These are phyloP conservation scores for Bertia moriformis DNA, from an alignment of 2,329 filamentous ascomycete genomes.

Conservation along the genomic window DNA sequence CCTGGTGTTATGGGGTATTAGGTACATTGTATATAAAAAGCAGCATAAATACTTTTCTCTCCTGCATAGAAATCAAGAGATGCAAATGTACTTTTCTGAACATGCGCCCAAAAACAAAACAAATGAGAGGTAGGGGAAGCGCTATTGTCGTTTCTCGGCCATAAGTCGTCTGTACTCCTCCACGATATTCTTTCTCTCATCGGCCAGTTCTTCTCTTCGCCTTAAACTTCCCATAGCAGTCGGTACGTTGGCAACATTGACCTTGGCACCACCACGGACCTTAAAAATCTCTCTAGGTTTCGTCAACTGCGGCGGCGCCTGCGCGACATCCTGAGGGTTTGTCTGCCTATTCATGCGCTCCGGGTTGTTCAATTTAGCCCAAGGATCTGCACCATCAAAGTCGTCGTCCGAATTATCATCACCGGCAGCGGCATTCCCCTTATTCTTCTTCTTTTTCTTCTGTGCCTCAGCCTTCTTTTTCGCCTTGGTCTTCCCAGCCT, in stretches of 20 bases:
- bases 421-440: not conserved
- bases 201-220: not conserved
- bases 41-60: not conserved
- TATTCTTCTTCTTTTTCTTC: not conserved
- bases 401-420: too few species aligned
- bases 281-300: not conserved
- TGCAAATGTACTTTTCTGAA: too few species aligned
- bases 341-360: not conserved
- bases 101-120: too few species aligned
- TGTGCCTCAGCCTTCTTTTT: not conserved
- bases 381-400: not conserved
- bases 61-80: too few species aligned
- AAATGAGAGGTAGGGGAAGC: too few species aligned
- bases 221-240: not conserved
- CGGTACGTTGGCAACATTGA: not conserved
- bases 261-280: not conserved
- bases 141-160: slow-evolving; percentile 1
- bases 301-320: not conserved
- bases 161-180: not conserved
- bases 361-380: not conserved
- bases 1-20: not conserved
- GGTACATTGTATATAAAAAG: not conserved
- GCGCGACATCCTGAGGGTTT: not conserved
- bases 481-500: not conserved
- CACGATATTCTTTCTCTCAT: not conserved